Evolutionary conservation across 2,329 filamentous ascomycete genomes (phyloP).

Genomic region (Xylariomycetidae sp.): DNA sequence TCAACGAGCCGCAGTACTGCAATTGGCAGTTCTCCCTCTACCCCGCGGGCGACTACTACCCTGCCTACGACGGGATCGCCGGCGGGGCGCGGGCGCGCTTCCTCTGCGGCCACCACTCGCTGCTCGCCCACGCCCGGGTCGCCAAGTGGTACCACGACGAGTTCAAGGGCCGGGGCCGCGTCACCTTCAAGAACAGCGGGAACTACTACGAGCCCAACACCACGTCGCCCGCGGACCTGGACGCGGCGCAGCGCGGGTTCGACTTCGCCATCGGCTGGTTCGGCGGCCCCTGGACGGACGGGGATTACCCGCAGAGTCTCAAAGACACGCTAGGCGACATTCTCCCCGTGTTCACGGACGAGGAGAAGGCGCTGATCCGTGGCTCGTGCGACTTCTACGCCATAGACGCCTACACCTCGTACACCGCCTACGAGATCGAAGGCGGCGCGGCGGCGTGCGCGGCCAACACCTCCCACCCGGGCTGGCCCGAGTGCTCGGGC

Average conservation of each 20-base stretch:
- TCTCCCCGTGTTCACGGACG: not conserved
- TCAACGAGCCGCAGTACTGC: not conserved
- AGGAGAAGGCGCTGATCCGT: not conserved
- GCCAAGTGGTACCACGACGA: not conserved
- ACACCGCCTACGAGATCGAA: not conserved
- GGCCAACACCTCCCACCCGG: not conserved
- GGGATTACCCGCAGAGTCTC: not conserved
- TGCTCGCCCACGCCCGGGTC: not conserved
- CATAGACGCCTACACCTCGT: not conserved
- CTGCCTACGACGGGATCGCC: not conserved
- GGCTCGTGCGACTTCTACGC: not conserved
- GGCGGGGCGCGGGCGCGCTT: not conserved
- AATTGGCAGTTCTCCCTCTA: not conserved
- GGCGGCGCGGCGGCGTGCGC: not conserved
- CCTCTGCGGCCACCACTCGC: not conserved
- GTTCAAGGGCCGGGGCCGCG: not conserved
- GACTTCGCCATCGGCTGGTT: not conserved
- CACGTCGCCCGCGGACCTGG: not conserved
- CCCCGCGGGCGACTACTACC: not conserved
- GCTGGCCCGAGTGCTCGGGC: not conserved
- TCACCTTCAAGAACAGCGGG: not conserved
- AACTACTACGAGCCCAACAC: not conserved
- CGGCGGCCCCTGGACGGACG: not conserved
- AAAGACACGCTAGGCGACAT: not conserved
- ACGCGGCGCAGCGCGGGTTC: not conserved